A percentile compares a stretch with the other conserved stretches of the same genome.
Conservation (phyloP, 2,329 filamentous ascomycete genomes). For the Leptographium galeiforme region DNA sequence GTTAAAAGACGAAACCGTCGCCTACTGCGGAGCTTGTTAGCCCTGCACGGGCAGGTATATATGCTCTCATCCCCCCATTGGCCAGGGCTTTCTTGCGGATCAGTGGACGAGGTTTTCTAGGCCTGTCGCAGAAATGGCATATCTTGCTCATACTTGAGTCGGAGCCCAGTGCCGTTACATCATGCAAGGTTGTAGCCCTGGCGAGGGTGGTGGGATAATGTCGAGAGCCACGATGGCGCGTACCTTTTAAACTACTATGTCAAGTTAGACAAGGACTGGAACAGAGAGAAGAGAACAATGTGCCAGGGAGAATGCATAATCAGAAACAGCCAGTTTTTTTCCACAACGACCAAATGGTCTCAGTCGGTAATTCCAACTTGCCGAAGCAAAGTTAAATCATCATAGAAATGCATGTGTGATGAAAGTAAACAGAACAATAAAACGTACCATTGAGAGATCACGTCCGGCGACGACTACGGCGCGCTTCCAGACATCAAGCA, state of each 20-base stretch:
- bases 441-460: not conserved
- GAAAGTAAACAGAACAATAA: not conserved
- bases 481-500: not conserved
- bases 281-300: not conserved
- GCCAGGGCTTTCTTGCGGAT: slow-evolving; percentile 23
- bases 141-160: slow-evolving; percentile 65
- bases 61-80: not conserved
- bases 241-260: slow-evolving; percentile 15
- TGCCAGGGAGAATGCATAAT: slow-evolving; percentile 23
- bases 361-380: slow-evolving; percentile 96
- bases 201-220: not conserved
- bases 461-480: not conserved
- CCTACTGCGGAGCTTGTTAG: not conserved
- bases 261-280: not conserved
- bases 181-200: slow-evolving; percentile 31
- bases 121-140: slow-evolving; percentile 88
- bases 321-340: slow-evolving; percentile 81
- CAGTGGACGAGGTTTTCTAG: slow-evolving; percentile 99
- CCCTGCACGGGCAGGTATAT: too few species aligned
- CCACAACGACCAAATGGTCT: slow-evolving; percentile 49
- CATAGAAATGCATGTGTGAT: slow-evolving; percentile 22
- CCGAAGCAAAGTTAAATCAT: slow-evolving; percentile 58
- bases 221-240: slow-evolving; percentile 9
- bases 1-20: not conserved
- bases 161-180: slow-evolving; percentile 98